Evolutionary conservation across 2,329 filamentous ascomycete species (phyloP), one percentile per base, ranked within the genome.

Genomic region (Xylariaceae sp.): DNA sequence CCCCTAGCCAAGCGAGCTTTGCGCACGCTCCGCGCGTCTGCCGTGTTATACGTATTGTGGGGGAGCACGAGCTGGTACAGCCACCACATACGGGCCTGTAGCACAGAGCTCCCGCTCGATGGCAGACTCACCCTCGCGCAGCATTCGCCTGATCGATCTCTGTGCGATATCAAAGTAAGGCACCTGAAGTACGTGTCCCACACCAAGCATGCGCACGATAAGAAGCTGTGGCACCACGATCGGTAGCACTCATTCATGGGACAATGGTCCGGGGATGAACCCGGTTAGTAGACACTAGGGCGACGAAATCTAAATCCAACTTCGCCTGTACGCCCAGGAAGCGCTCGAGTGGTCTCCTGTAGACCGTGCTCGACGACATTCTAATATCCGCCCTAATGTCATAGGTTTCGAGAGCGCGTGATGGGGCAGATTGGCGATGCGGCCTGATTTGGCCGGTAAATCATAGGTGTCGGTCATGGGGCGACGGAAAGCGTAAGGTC

Each of bases 61-160:
- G 49, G 41, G 53, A 12, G 19, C 46, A 57, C 51, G 44, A 56
- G 49, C 54, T 53, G 45, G 26, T 36, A 44, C 52, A 55, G 54
- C 49, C 54, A 52, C 54, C 13, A 32, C 49, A 53, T 49, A 46
- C 48, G 16, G 43, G 19, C 41, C 39, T 29, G 56, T 56, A 21
- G 30, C 47, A 58, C 56, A 53, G 32, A 53, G 19, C 48, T 49
- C 49, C 37, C 39, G 43, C 26, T 36, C 46, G 43, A 49, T 37
- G 40, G 34, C 49, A 52, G 43, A 51, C 43, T 49, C 26, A 51
- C 39, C 43, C 37, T 57, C 47, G 43, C 52, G 57, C 52, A 53
- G 47, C 47, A 54, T 54, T 55, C 49, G 47, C 57, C 58, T 60
- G 55, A 58, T 60, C 55, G 55, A 60, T 56, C 55, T 60, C 40